Evolutionary conservation across 768 basidiomycete genomes (phyloP).

Genomic region (Hygrophorus russula): DNA sequence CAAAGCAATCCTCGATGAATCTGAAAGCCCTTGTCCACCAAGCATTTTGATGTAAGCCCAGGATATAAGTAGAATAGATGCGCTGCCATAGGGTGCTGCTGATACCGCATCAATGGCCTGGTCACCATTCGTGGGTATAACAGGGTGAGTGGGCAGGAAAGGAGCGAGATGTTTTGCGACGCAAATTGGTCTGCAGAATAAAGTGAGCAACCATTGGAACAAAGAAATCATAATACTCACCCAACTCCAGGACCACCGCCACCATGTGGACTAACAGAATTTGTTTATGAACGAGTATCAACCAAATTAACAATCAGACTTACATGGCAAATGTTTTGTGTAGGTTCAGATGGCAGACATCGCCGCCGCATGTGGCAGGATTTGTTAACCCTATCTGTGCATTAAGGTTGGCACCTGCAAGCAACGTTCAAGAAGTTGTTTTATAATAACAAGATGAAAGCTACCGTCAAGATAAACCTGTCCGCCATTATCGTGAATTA

Average conservation of each 20-base stretch:
- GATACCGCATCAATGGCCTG: constrained; percentile 80
- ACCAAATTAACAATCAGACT: constrained; percentile 13
- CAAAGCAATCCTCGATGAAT: constrained; percentile 79
- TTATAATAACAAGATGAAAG: constrained; percentile 3
- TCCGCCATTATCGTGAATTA: constrained; percentile 90
- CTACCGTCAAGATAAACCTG: constrained; percentile 93
- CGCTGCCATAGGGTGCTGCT: constrained; percentile 88
- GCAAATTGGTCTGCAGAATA: constrained; percentile 64
- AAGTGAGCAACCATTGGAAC: constrained; percentile 5
- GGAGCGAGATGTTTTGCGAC: constrained; percentile 88
- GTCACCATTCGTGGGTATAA: constrained; percentile 53
- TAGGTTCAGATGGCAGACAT: constrained; percentile 96
- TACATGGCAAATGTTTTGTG: constrained; percentile 98
- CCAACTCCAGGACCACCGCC: constrained; percentile 97
- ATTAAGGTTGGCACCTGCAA: constrained; percentile 76
- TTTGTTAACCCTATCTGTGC: constrained; percentile 91
- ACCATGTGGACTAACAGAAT: constrained; percentile 68
- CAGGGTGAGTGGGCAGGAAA: constrained; percentile 86
- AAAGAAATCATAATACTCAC: constrained; percentile 24
- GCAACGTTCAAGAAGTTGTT: neutral
- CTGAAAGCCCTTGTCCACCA: constrained; percentile 81
- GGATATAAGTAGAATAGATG: constrained; percentile 90
- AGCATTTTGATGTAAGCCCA: constrained; percentile 99
- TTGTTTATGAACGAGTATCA: constrained; percentile 1
- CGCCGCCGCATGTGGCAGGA: constrained; percentile 90